Evolutionary conservation across 495 filamentous ascomycete species (phyloP), one percentile per base, ranked within the genome.

Genomic region (Penicillium odoratum): DNA sequence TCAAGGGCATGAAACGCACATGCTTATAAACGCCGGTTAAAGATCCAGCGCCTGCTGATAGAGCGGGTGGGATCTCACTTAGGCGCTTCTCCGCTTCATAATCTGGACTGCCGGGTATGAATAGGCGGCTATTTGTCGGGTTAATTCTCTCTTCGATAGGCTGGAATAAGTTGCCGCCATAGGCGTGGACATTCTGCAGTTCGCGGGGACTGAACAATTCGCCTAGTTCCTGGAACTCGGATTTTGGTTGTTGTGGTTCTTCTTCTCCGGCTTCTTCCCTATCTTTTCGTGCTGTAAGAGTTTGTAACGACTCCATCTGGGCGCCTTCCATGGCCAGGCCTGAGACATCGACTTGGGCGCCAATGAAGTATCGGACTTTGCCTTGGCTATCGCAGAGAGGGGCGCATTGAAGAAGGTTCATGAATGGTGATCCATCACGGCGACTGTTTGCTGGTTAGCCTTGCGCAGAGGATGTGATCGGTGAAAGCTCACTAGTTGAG

Each of bases 351-450:
- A 60, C 51, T 45, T 60, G 58, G 7, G 58, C 58, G 33, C 58
- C 58, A 28, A 60, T 60, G 31, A 60, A 55, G 48, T 60, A 60
- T 16, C 52, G 51, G n/a, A 60, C 30, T 7, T 60, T 60, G 38
- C 51, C 51, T 30, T 53, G 51, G 25, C 51, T 53, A 18, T 53
- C 51, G 62, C 78, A 81, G 15, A 87, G 72, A 4, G 83, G 84
- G 6, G 84, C 80, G 55, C 79, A 80, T 78, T 85, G 82, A 18
- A 87, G 75, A 5, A 88, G 74, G 49, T 88, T 88, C 72, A 87
- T 79, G 63, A 88, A 88, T 0, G 85, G 85, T 15, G 79, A 83
- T 9, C 84, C 84, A 62, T 86, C 83, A 50, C 82, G 73, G 28
- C 81, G 78, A 60, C 81, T 85, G 59, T 25, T 57, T n/a, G 0